Evolutionary conservation across 768 basidiomycete genomes (phyloP), one percentile per base, ranked within the genome.

Genomic region (Hygrophorus russula): DNA sequence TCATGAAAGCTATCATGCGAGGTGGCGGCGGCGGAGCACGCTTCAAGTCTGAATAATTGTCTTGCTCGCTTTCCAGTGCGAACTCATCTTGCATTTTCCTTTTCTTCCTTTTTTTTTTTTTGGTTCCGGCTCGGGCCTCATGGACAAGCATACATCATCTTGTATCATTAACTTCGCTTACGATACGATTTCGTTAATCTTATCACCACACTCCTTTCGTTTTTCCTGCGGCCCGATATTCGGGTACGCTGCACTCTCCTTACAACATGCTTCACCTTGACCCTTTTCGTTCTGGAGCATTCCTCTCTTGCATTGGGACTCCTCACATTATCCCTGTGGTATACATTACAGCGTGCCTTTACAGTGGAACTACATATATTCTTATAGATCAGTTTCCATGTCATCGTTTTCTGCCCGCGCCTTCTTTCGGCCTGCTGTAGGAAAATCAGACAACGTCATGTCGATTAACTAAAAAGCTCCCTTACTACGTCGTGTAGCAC

Each of bases 1-100:
- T 92, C 53, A 82, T 92, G 80, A 80, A 78, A 57, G 82, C 84
- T 17, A 72, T 82, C 53, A 88, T 91, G 80, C 77, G 80, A 2
- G 83, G 85, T 15, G 87, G 88, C 7, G 85, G 69, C 35, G 82
- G 82, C 15, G 76, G 71, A 12, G 66, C 59, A 48, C 57, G 58
- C 47, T 72, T 72, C 53, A 64, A 64, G 48, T 47, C 55, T 13
- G 64, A 65, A 51, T 65, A 57, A 30, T 19, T 17, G n/a, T 39
- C 15, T 15, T n/a, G n/a, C 39, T 10, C 11, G 19, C 39, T 11
- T 40, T 10, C 15, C 39, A 9, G 11, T 40, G 14, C 18, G 8
- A 14, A 19, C 39, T 14, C n/a, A 19, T 20, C 17, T 24, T 29
- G 17, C 38, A 15, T 9, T n/a, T 31, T 15, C 29, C 14, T 24